Conservation (phyloP, 179 eudicot genomes). For the Drosera spatulata region DNA sequence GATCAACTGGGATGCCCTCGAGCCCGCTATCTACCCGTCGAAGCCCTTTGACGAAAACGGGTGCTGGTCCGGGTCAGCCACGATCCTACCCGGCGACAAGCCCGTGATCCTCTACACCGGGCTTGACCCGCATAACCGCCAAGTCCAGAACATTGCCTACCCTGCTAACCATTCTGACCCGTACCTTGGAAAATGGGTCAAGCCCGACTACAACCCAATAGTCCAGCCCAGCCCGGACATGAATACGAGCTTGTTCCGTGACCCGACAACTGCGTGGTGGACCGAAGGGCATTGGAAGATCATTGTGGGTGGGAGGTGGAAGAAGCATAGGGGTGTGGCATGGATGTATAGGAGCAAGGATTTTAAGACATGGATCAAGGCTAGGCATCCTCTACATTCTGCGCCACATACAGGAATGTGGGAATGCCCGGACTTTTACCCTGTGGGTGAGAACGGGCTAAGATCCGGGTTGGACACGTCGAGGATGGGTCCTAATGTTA, state of each 20-base stretch:
- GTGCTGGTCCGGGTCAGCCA: conserved; percentile 43
- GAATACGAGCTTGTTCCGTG: conserved; percentile 38
- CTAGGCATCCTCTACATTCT: conserved; percentile 45
- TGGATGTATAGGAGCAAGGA: conserved; percentile 47
- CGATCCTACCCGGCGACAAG: conserved; percentile 34
- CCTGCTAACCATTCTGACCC: conserved; percentile 54
- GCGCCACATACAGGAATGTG: conserved; percentile 33
- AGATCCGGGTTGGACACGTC: conserved; percentile 39
- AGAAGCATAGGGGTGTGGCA: conserved; percentile 30
- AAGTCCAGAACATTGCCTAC: conserved; percentile 56
- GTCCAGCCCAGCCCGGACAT: conserved; percentile 18
- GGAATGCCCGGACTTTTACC: conserved; percentile 52
- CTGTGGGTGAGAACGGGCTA: conserved; percentile 22
- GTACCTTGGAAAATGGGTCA: conserved; percentile 45
- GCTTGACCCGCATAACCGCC: conserved; percentile 12
- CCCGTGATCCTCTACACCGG: conserved; percentile 67
- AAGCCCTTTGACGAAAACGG: conserved; percentile 24
- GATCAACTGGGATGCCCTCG: conserved; percentile 28
- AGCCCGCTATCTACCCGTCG: conserved; percentile 25
- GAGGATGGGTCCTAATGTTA: conserved; percentile 12
- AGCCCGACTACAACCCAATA: conserved; percentile 57
- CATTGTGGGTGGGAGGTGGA: conserved; percentile 40
- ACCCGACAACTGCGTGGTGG: conserved; percentile 68
- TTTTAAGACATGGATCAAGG: conserved; percentile 40
- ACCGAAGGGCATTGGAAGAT: conserved; percentile 40